phyloP scores from a whole-genome alignment of 2,329 filamentous ascomycete species.

The Dactylella cylindrospora region DNA sequence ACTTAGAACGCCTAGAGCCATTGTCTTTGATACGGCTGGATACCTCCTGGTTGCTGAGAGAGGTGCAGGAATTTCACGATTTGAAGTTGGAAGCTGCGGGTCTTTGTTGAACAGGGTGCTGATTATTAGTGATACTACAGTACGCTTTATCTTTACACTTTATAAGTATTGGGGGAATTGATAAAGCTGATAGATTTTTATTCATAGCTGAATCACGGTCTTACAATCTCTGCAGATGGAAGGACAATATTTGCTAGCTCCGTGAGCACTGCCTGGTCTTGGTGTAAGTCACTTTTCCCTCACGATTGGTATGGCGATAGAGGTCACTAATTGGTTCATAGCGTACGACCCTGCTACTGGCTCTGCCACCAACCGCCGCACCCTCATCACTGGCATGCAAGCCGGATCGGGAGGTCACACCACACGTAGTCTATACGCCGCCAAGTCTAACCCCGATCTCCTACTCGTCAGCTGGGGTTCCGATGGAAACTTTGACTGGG shows the following conservation, averaged over 20 bases:
- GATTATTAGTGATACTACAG: constrained; percentile 38
- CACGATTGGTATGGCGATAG: constrained; percentile 55
- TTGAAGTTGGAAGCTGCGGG: constrained; percentile 55
- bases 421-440: constrained; percentile 67
- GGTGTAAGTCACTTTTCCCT: constrained; percentile 45
- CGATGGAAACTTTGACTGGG: constrained; percentile 63
- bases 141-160: neutral
- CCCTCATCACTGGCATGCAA: constrained; percentile 65
- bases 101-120: constrained; percentile 35
- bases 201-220: constrained; percentile 60
- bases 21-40: constrained; percentile 56
- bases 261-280: constrained; percentile 3
- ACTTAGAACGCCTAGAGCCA: constrained; percentile 54
- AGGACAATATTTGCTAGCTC: constrained; percentile 56
- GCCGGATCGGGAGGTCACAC: constrained; percentile 59
- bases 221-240: constrained; percentile 60
- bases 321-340: constrained; percentile 68
- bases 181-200: constrained; percentile 3
- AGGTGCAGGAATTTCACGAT: constrained; percentile 54
- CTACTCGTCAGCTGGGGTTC: constrained; percentile 69
- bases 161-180: neutral
- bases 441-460: constrained; percentile 58
- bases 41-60: constrained; percentile 56
- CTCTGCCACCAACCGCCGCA: constrained; percentile 57
- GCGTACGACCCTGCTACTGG: constrained; percentile 63